Base-by-base conservation (phyloP, 768 basidiomycete genomes). In the Panaeolus cyanescens region DNA sequence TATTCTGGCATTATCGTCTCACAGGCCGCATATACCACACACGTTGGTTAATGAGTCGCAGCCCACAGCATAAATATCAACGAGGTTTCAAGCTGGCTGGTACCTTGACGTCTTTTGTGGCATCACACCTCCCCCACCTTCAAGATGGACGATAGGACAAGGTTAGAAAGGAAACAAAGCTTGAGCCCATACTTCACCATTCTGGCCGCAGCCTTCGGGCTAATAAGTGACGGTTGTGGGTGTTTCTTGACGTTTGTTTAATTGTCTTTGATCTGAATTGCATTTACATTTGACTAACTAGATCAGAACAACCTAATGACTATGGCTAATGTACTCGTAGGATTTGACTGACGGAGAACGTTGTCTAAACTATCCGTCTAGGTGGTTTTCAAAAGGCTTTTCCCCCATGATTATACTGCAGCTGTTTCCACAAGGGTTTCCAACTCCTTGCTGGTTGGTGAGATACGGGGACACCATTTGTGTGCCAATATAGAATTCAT, bases 271-370 rank as follows among this genome's bases (percentile, higher is more conserved):
- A 10, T 39, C 10, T n/a, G 4, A 4, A n/a, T 4, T 42, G 40
- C n/a, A 22, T 12, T 42, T 4, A 42, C 10, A 4, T 17, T n/a
- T n/a, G 6, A 17, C n/a, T 42, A 6, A 64, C 40, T 66, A 88
- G 86, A 89, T 68, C 86, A 90, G 69, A 90, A 89, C 70, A 88
- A 85, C 65, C 72, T 89, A 28, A 87, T 89, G 87, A 87, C 87
- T 0, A 84, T 89, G 85, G 70, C 82, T 45, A 89, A 90, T 61
- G 87, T 85, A 64, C 54, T 75, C 13, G 45, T n/a, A 13, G 54
- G 4, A 39, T 13, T 6, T 28, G 6, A 32, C 42, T 13, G 15
- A 55, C 28, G 3, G 19, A 13, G 20, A 25, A 57, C 25, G 20
- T 19, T 5, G 22, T 17, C 17, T n/a, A 37, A 42, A 37, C 53